Base-by-base conservation (phyloP, 495 filamentous ascomycete species). In the Saxophila tyrrhenica region DNA sequence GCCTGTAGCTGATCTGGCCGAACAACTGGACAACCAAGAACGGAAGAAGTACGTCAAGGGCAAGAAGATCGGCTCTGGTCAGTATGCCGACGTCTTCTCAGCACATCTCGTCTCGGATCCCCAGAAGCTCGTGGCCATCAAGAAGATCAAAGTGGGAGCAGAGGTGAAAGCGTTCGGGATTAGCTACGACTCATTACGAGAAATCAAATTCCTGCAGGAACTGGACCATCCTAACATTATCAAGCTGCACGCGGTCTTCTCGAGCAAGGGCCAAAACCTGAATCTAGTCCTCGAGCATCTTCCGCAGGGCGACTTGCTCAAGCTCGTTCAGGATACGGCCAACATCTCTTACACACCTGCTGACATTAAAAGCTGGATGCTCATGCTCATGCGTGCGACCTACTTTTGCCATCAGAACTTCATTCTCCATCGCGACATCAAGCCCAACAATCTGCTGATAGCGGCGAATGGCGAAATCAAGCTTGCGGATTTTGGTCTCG, bases 291-390 rank as follows among this genome's bases (percentile, higher is more conserved):
- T 99, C 49, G 94, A 99, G 69, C 95, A 84, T 64, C 78, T 97
- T 1, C 92, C 92, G 1, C 73, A 81, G 1, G 92, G 92, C 46
- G 90, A 97, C 70, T 77, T 99, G 17, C 90, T 97, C 67, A 84
- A 85, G 78, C 79, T 99, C 39, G 95, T 96, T 65, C 85, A 83
- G 62, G 87, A 96, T 66, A 78, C 73, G 19, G 78, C 87, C 44
- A 67, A 70, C 23, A 82, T 95, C 41, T 75, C 79, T 38, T 89
- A 88, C 60, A 78, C 81, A 29, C 72, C 79, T 21, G 86, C 86
- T 11, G 91, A 99, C 67, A 84, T 99, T 63, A 99, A 99, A 65
- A 85, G 90, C 22, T 99, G 94, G 94, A 94, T 95, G 84, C 87
- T 84, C 32, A 96, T 96, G 94, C 79, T 96, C 13, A 74, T 76